These are phyloP conservation scores for Magnusiomyces magnusii DNA, from an alignment of 1,139 yeast genomes.

Conservation along the genomic window DNA sequence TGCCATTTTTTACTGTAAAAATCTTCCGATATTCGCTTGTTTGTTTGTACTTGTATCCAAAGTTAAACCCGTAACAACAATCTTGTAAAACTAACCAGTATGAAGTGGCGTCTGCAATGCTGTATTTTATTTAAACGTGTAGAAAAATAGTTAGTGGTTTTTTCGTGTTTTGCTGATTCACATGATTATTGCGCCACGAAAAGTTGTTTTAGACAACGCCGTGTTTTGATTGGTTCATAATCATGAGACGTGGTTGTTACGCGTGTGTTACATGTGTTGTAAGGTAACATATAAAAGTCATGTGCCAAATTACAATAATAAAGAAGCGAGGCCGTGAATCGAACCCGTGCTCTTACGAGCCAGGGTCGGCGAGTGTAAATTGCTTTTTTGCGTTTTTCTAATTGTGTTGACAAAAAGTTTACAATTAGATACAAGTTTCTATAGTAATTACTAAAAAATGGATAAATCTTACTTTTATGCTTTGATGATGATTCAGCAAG, in stretches of 20 bases:
- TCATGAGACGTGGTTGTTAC: not conserved
- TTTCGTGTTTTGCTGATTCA: not conserved
- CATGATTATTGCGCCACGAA: not conserved
- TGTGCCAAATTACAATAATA: not conserved
- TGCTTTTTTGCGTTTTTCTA: too few species aligned
- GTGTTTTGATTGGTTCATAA: not conserved
- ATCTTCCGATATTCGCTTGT: not conserved
- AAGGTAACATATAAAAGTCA: not conserved
- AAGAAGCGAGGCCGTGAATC: not conserved
- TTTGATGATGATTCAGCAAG: too few species aligned
- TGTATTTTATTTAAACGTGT: not conserved
- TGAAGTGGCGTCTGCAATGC: too few species aligned
- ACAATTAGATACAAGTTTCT: too few species aligned
- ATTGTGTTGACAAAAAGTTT: too few species aligned
- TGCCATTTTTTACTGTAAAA: not conserved
- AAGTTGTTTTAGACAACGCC: not conserved
- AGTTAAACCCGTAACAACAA: too few species aligned
- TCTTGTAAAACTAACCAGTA: too few species aligned
- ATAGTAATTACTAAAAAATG: too few species aligned
- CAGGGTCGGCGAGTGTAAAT: too few species aligned
- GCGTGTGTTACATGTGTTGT: not conserved
- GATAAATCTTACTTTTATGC: too few species aligned
- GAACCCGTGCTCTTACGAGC: too few species aligned
- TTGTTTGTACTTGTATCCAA: not conserved
- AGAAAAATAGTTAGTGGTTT: not conserved